Evolutionary conservation across 352 stramenopile species (phyloP), one percentile per base, ranked within the genome.

Genomic region (Phytophthora citricola): DNA sequence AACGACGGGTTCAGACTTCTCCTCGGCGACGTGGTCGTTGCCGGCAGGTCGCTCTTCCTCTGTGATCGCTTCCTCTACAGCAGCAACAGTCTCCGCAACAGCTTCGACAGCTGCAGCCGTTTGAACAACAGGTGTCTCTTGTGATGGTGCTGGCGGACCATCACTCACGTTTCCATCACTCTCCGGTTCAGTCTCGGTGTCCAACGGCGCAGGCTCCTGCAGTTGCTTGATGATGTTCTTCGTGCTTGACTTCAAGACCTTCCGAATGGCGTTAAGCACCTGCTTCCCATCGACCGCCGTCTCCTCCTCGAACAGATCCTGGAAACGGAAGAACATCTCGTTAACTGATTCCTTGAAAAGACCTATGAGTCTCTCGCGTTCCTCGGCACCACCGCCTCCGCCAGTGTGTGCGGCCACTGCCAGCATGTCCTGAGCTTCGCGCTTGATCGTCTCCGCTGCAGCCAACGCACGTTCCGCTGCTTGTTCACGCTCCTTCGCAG

Each of bases 241-340:
- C 5, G 86, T 92, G 64, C 79, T 92, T 14, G 90, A 81, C 55
- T 92, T 91, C 34, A 94, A 68, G 22, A 94, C 82, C 66, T 91
- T 92, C 31, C 83, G 82, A 67, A 94, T 90, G 3, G 85, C 79
- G 15, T 54, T 76, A 24, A 92, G 78, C 57, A 92, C 84, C 45
- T 94, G 86, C 46, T 87, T 89, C 39, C 79, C 71, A 27, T 94
- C 82, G 14, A 92, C 53, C 0, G 73, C 65, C 4, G 63, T 73
- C 24, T 87, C 79, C 38, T 90, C 81, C 66, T 94, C 86, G 53
- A 94, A 92, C 31, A 89, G 65, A 27, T 94, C 86, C 43, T 94
- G 83, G 53, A 94, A 92, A 4, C 81, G 86, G 64, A 88, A 92
- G 55, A 92, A 92, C 75, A 94, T 89, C 14, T 92, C 83, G 61